phyloP scores from a whole-genome alignment of 1,284 basidiomycete genomes.

The Omphalotus olearius region DNA sequence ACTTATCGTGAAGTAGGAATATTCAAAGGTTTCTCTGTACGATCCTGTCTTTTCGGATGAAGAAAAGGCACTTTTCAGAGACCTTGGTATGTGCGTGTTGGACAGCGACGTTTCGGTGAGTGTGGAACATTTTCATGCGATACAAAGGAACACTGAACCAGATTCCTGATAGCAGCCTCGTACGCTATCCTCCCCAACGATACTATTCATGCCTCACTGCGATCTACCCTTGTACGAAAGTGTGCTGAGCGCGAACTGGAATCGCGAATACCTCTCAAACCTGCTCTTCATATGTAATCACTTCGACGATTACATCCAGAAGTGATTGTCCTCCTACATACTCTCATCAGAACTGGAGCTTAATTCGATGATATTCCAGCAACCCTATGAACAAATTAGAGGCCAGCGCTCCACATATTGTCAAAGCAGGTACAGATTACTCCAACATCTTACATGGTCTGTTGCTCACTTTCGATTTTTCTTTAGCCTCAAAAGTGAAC shows the following conservation, averaged over 20 bases:
- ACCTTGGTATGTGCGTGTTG: conserved; percentile 44
- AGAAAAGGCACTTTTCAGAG: conserved; percentile 47
- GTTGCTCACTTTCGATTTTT: conserved; percentile 32
- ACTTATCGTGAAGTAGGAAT: background rate
- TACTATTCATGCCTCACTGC: conserved; percentile 77
- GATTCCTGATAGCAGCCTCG: conserved; percentile 24
- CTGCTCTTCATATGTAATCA: conserved; percentile 38
- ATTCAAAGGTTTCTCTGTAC: conserved; percentile 35
- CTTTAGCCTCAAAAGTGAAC: conserved; percentile 24
- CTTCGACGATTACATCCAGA: conserved; percentile 43
- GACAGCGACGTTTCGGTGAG: conserved; percentile 47
- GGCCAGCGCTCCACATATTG: conserved; percentile 31
- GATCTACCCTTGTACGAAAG: conserved; percentile 66
- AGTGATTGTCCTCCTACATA: conserved; percentile 30
- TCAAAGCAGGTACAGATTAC: conserved; percentile 32
- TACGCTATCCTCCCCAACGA: conserved; percentile 42
- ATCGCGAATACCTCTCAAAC: conserved; percentile 29
- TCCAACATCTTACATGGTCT: conserved; percentile 3
- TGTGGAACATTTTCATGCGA: conserved; percentile 10
- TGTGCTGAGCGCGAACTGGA: conserved; percentile 60
- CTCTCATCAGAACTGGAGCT: conserved; percentile 4
- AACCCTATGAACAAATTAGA: conserved; percentile 35
- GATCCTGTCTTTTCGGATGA: conserved; percentile 68
- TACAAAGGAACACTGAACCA: background rate
- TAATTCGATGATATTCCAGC: conserved; percentile 25